Conservation (phyloP, 257 asterid genomes). For the Misopates orontium region DNA sequence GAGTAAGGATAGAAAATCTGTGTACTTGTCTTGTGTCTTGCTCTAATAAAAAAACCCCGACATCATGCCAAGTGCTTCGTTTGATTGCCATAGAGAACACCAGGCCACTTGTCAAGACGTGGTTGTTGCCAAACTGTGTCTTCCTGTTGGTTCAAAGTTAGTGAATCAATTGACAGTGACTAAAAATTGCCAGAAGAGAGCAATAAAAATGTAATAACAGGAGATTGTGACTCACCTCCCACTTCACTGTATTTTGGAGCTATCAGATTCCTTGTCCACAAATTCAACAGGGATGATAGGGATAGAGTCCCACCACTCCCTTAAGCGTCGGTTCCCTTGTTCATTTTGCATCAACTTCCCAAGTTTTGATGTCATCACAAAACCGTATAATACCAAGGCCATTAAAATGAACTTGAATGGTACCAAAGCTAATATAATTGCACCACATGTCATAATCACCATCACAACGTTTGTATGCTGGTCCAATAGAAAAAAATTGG, state of each 20-base stretch:
- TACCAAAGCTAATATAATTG: slow-evolving; percentile 48
- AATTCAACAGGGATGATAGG: slow-evolving; percentile 67
- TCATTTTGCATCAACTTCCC: slow-evolving; percentile 52
- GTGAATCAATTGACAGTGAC: not conserved
- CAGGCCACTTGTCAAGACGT: not conserved
- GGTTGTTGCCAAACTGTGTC: not conserved
- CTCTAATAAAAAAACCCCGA: too few species aligned
- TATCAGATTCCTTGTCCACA: slow-evolving; percentile 34
- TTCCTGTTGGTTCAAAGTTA: slow-evolving; percentile 2
- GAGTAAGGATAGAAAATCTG: not conserved
- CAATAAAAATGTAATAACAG: not conserved
- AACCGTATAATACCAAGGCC: slow-evolving; percentile 37
- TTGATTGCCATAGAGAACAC: not conserved
- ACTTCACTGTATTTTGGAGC: slow-evolving; percentile 3
- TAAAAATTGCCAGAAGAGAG: not conserved
- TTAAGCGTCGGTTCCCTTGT: slow-evolving; percentile 59
- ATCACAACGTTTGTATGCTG: slow-evolving; percentile 80
- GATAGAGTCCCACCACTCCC: slow-evolving; percentile 97
- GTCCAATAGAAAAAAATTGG: not conserved
- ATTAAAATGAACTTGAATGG: slow-evolving; percentile 67
- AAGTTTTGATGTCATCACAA: slow-evolving; percentile 40
- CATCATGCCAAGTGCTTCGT: slow-evolving; percentile 1
- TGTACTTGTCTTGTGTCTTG: not conserved
- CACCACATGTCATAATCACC: slow-evolving; percentile 33
- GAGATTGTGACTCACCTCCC: slow-evolving; percentile 1